These are phyloP conservation scores for Fusarium decemcellulare DNA, from an alignment of 2,329 filamentous ascomycete species.

Conservation along the genomic window DNA sequence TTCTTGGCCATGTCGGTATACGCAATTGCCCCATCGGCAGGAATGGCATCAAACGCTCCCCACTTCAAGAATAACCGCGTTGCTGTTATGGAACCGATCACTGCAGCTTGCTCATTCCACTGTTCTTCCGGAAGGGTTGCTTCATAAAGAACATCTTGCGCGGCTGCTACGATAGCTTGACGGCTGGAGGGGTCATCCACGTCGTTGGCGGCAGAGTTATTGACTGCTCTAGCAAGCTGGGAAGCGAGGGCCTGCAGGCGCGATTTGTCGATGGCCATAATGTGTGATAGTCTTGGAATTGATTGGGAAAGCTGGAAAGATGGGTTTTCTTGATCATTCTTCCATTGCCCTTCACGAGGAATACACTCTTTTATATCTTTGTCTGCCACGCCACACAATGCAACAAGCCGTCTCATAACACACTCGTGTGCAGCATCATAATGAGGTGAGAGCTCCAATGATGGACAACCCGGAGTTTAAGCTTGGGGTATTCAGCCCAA, in stretches of 20 bases:
- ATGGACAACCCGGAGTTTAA: too few relatives aligned
- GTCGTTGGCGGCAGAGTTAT: background rate
- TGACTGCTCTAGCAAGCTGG: constrained; percentile 1
- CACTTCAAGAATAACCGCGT: constrained; percentile 50
- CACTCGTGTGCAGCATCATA: too few relatives aligned
- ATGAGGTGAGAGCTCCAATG: too few relatives aligned
- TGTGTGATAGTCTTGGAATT: background rate
- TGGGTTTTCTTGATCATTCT: too few relatives aligned
- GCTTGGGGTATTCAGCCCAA: too few relatives aligned
- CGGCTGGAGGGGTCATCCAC: constrained; percentile 5
- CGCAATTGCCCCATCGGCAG: constrained; percentile 43
- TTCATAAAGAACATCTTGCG: constrained; percentile 11
- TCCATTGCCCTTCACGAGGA: too few relatives aligned
- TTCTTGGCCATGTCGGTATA: constrained; percentile 47
- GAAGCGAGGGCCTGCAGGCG: background rate
- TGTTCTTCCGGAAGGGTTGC: constrained; percentile 15
- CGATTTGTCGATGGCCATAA: background rate
- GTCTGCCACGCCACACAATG: too few relatives aligned
- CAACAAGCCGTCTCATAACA: too few relatives aligned
- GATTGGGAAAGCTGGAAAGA: too few relatives aligned
- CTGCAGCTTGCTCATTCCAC: constrained; percentile 7
- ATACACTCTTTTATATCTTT: too few relatives aligned
- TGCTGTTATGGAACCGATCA: constrained; percentile 34
- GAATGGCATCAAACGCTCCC: constrained; percentile 51
- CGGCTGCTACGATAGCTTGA: constrained; percentile 3